Conservation (phyloP, 805 yeast genomes). For the Kurtzmaniella fragi region DNA sequence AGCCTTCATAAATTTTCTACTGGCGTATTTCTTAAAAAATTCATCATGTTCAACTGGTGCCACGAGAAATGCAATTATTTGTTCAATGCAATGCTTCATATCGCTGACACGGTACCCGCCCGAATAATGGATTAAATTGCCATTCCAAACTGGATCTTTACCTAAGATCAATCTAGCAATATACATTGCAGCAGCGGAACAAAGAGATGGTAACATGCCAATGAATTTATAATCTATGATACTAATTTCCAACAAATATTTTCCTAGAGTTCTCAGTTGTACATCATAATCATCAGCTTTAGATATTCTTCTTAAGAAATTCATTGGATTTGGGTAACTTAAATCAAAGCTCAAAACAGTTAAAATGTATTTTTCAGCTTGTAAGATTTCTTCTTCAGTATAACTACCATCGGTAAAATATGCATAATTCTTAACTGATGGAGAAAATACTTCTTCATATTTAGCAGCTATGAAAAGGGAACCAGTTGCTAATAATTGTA, state of each 20-base stretch:
- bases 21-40: constrained; percentile 88
- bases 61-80: constrained; percentile 71
- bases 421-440: constrained; percentile 79
- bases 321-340: constrained; percentile 85
- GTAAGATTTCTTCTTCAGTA: constrained; percentile 72
- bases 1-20: constrained; percentile 83
- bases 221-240: constrained; percentile 72
- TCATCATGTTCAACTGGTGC: constrained; percentile 87
- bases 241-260: constrained; percentile 74
- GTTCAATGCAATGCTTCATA: constrained; percentile 64
- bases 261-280: constrained; percentile 78
- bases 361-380: constrained; percentile 76
- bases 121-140: constrained; percentile 82
- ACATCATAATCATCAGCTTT: constrained; percentile 89
- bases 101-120: constrained; percentile 82
- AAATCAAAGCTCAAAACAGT: constrained; percentile 69
- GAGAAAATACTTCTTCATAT: constrained; percentile 87
- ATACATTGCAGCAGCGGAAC: constrained; percentile 88
- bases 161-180: constrained; percentile 71
- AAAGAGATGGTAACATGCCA: constrained; percentile 66
- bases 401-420: constrained; percentile 85
- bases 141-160: constrained; percentile 68
- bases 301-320: constrained; percentile 80
- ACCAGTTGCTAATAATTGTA: constrained; percentile 84
- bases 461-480: constrained; percentile 86